Evolutionary conservation across 192 early-diverging fungal species (phyloP), one percentile per base, ranked within the genome.

Genomic region (Linnemannia zychae): DNA sequence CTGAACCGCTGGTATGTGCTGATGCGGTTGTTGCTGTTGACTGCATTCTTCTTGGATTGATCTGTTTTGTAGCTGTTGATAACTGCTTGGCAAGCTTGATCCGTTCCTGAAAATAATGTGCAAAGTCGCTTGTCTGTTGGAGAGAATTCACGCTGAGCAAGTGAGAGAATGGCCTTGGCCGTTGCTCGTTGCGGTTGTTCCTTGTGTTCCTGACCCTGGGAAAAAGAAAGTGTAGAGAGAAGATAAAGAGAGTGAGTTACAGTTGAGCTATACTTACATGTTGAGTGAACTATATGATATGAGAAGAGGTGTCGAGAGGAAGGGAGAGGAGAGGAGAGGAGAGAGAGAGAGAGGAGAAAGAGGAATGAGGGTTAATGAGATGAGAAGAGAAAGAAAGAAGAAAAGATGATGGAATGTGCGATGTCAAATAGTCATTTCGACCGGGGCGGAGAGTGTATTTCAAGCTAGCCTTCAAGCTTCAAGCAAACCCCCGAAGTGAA

Each of bases 241-340:
- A 22, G 22, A 31, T 7, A 15, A 31, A 44, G 40, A 44, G 9
- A 12, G 57, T 63, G 11, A 63, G 57, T 63, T 13, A 3, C 31
- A 11, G 28, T 40, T n/a, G 38, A 9, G 20, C 20, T 22, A 71
- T 71, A 71, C 69, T 71, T 71, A 71, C 69, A 71, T 71, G 69
- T 28, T 71, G 44, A 28, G 38, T 38, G 40, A 22, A 22, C 36
- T 68, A 68, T 63, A 13, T 31, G 24, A 11, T 18, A 12, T 31
- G 57, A 63, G 57, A 63, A n/a, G 24, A 12, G 24, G n/a, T 63
- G 28, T 63, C 12, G 24, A 63, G 57, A 63, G 28, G 3, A 44
- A 9, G 40, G 9, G 40, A 44, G 40, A 44, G 40, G 40, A 9
- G 40, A 44, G 40, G 40, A 6, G 40, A 44, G 9, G 40, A 44